Evolutionary conservation across 1,284 basidiomycete genomes (phyloP), one percentile per base, ranked within the genome.

Genomic region (Irpex sp.): DNA sequence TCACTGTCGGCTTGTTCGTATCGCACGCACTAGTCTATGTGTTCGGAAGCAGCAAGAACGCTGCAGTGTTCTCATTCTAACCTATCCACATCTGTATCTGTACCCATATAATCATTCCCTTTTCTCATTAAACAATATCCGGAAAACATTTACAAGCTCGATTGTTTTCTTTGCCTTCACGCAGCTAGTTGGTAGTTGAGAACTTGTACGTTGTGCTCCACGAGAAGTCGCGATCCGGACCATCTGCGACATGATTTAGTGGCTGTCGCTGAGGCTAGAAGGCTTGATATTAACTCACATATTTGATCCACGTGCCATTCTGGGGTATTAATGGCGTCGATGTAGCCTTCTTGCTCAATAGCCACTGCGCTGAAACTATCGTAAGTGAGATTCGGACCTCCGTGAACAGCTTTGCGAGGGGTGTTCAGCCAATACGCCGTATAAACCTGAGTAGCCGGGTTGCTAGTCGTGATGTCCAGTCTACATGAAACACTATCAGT

Each of bases 1-100:
- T 95, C 70, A 95, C 93, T 0, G 92, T 94, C 55, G 93, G 93
- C n/a, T 74, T 95, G 51, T 95, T 95, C 77, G 93, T 91, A 81
- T 92, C 90, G 68, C 91, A 93, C 68, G 87, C 92, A 47, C 76
- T 95, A 33, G 91, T 95, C 35, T 95, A 95, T 72, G 89, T 87
- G 68, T 93, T 95, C 68, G 93, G 93, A 5, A 81, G 85, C 15
- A 84, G 89, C 67, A 94, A 94, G 79, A 90, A 88, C 62, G 89
- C 89, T 13, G 91, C 91, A 4, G 83, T 93, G 17, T 94, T 94
- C 75, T 93, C 91, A 4, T 94, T 94, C 80, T 88, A 73, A 76
- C 4, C 9, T 31, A 11, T 15, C 15, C 26, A 51, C 49, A 47
- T 47, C 13, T 47, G 21, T 51, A 17, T 51, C 13, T 43, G 8